These are phyloP conservation scores for Prosopis cineraria DNA, from an alignment of 306 rosid genomes.

Conservation along the genomic window DNA sequence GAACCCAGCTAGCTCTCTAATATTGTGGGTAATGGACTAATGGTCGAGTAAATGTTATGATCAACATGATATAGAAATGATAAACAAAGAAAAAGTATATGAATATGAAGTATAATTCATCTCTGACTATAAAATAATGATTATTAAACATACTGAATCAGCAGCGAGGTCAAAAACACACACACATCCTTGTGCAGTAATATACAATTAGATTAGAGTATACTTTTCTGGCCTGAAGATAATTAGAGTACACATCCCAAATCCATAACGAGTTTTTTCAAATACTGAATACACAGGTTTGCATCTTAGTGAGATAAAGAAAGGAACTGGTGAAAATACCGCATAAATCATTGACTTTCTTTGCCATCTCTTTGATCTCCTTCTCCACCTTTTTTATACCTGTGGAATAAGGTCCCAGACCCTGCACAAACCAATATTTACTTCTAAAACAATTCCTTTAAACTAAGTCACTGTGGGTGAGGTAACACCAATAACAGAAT, in stretches of 20 bases:
- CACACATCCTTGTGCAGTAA: not conserved
- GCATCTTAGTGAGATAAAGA: slow-evolving; percentile 7
- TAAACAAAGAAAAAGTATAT: not conserved
- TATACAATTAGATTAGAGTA: not conserved
- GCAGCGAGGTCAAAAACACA: not conserved
- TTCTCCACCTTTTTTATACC: slow-evolving; percentile 84
- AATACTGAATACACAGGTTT: not conserved
- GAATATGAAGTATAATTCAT: not conserved
- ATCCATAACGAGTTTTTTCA: not conserved
- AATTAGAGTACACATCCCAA: not conserved
- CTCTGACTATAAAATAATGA: not conserved
- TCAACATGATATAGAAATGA: not conserved
- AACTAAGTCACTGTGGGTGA: not conserved
- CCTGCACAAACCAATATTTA: slow-evolving; percentile 52
- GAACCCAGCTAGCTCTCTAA: not conserved
- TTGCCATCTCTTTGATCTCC: slow-evolving; percentile 96
- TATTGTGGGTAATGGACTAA: not conserved
- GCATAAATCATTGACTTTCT: slow-evolving; percentile 89
- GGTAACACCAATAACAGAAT: not conserved
- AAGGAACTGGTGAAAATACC: slow-evolving; percentile 49
- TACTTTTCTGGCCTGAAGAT: too few species aligned
- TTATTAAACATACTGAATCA: not conserved
- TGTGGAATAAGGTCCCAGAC: slow-evolving; percentile 91
- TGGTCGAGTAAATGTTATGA: not conserved
- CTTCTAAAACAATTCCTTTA: not conserved